Base-by-base conservation (phyloP, 1,284 basidiomycete species). In the Fomitiporia mediterranea region DNA sequence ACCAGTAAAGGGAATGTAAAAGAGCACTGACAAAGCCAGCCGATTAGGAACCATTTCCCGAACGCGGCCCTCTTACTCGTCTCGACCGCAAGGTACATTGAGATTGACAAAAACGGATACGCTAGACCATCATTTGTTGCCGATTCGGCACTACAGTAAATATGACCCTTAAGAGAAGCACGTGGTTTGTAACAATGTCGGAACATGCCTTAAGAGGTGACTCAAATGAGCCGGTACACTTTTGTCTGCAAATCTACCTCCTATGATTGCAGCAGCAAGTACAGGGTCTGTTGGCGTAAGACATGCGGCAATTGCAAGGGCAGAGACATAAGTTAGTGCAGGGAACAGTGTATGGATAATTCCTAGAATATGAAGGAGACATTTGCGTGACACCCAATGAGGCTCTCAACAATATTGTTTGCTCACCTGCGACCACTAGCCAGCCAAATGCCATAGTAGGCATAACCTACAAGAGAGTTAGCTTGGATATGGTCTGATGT, bases 271-370 rank as follows among this genome's bases (percentile, higher is more conserved):
- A 3, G 55, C 42, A 21, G 58, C 54, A 40, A 87, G 84, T 54
- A 89, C 86, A 0, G 95, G 95, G 72, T 98, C 95, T 2, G 94
- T 98, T 0, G 95, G 95, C 0, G 94, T 97, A 25, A 97, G 78
- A 62, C 90, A 94, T 0, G 95, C 91, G 1, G 94, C 88, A 53
- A 98, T 84, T 39, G 86, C 89, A 9, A 97, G 79, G n/a, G 84
- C 81, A 0, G 89, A 88, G 9, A 91, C 73, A 65, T 82, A 88
- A 54, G 76, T 75, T 47, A 94, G 72, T 0, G 70, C 70, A 0
- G 89, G 88, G 61, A 95, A 87, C 13, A 95, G 68, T 1, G 68
- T 77, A 64, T 77, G 80, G 46, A 94, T 78, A 48, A 91, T 66
- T 0, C 70, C 81, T 81, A 63, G 51, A n/a, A 51, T 43, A 27